phyloP scores from a whole-genome alignment of 177 flowering plant genomes.

The Vitis hybrid region DNA sequence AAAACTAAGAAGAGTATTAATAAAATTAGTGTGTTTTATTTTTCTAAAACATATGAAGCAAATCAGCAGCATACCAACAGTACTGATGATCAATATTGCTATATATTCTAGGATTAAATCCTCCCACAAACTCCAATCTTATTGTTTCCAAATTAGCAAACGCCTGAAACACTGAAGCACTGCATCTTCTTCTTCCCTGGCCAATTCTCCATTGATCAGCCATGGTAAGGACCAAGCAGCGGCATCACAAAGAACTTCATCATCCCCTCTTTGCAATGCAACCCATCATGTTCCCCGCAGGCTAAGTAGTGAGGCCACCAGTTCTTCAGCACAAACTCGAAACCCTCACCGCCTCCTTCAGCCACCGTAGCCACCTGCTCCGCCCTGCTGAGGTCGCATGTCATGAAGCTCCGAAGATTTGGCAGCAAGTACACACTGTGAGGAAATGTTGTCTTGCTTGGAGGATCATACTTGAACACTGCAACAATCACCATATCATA shows the following conservation, averaged over 20 bases:
- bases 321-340: constrained; percentile 32
- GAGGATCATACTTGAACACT: constrained; percentile 36
- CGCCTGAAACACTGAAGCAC: neutral
- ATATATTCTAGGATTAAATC: neutral
- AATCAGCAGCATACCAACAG: too few species aligned
- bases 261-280: constrained; percentile 42
- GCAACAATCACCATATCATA: neutral
- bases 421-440: constrained; percentile 54
- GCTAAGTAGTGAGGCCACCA: constrained; percentile 46
- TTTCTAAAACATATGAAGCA: too few species aligned
- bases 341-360: constrained; percentile 42
- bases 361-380: constrained; percentile 26
- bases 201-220: neutral
- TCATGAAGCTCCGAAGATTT: constrained; percentile 32
- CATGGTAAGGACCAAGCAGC: constrained; percentile 10
- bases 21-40: too few species aligned
- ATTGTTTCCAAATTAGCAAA: neutral
- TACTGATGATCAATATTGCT: too few species aligned
- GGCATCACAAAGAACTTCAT: constrained; percentile 52
- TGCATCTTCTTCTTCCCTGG: constrained; percentile 8
- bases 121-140: neutral
- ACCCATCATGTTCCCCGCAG: constrained; percentile 37
- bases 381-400: constrained; percentile 41
- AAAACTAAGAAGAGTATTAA: too few species aligned
- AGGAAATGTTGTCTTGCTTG: constrained; percentile 25